Evolutionary conservation across 192 early-diverging fungal genomes (phyloP).

Genomic region (Coemansia sp.): DNA sequence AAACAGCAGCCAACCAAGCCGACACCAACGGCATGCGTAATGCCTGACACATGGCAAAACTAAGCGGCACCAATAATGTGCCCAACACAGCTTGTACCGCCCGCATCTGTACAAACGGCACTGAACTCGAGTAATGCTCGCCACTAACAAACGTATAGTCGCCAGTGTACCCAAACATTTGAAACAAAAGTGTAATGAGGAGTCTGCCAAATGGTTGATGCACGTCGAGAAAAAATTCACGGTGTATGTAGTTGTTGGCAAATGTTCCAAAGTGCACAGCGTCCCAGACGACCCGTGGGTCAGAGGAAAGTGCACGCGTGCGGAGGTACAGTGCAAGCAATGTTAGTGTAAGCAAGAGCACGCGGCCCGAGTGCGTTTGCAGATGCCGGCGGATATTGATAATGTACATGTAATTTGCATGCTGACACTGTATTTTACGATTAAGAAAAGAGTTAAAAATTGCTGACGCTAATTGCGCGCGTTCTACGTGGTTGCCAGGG

Average conservation of each 20-base stretch:
- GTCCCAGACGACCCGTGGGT: slow-evolving; percentile 73
- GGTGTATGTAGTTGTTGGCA: slow-evolving; percentile 82
- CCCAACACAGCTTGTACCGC: slow-evolving; percentile 71
- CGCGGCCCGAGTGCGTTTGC: background rate
- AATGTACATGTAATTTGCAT: background rate
- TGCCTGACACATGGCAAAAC: slow-evolving; percentile 56
- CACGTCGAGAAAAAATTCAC: slow-evolving; percentile 94
- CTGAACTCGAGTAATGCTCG: slow-evolving; percentile 69
- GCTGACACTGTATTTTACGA: background rate
- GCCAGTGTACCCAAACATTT: slow-evolving; percentile 73
- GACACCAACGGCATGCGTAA: slow-evolving; percentile 8
- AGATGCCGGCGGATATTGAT: background rate
- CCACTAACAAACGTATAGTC: slow-evolving; percentile 80
- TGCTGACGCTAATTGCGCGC: too few species aligned
- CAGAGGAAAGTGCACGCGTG: slow-evolving; percentile 55
- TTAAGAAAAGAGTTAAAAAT: background rate
- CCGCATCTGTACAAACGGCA: slow-evolving; percentile 82
- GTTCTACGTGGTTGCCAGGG: too few species aligned
- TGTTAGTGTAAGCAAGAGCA: background rate
- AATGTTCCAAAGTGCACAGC: slow-evolving; percentile 98
- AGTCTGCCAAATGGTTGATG: slow-evolving; percentile 90
- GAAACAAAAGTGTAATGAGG: slow-evolving; percentile 63
- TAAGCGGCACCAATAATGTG: slow-evolving; percentile 71
- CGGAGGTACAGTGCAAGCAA: slow-evolving; percentile 9
- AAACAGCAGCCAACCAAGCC: slow-evolving; percentile 59